Evolutionary conservation across 2,329 filamentous ascomycete genomes (phyloP).

Genomic region (Madurella mycetomatis): DNA sequence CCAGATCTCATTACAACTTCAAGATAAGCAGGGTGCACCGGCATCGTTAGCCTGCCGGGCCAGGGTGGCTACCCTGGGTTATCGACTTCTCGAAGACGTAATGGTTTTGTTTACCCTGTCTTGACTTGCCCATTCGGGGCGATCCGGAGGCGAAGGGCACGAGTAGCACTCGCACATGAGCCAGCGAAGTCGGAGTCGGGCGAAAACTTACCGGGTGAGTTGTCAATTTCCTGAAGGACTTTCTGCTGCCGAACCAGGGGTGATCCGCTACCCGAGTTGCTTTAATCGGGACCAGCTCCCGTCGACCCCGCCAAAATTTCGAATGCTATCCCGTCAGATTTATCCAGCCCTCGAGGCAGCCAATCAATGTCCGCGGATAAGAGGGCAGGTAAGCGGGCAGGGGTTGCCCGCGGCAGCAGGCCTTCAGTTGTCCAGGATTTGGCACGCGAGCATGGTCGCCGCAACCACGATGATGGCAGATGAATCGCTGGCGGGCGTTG

Average conservation of each 20-base stretch:
- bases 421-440: conserved; percentile 4
- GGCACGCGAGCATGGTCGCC: conserved; percentile 20
- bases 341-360: conserved; percentile 12
- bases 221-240: too few relatives aligned
- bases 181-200: conserved; percentile 22
- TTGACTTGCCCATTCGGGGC: conserved; percentile 13
- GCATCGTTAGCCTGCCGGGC: too few relatives aligned
- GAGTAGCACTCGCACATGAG: not conserved
- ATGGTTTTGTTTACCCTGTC: conserved; percentile 1
- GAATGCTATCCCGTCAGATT: conserved; percentile 7
- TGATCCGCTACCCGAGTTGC: not conserved
- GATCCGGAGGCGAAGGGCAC: conserved; percentile 13
- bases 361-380: conserved; percentile 19
- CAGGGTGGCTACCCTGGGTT: too few relatives aligned
- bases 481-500: not conserved
- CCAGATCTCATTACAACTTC: conserved; percentile 13
- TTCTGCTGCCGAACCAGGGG: not conserved
- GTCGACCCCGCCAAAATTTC: conserved; percentile 12
- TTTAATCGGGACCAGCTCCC: conserved; percentile 11
- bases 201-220: conserved; percentile 18
- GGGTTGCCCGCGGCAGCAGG: conserved; percentile 1
- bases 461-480: not conserved
- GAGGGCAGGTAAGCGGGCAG: not conserved
- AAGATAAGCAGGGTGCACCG: too few relatives aligned
- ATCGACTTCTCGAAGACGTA: too few relatives aligned